A percentile compares a stretch with the other conserved stretches of the same genome.
These are phyloP conservation scores for Pholiota molesta DNA, from an alignment of 768 basidiomycete species.

Conservation along the genomic window DNA sequence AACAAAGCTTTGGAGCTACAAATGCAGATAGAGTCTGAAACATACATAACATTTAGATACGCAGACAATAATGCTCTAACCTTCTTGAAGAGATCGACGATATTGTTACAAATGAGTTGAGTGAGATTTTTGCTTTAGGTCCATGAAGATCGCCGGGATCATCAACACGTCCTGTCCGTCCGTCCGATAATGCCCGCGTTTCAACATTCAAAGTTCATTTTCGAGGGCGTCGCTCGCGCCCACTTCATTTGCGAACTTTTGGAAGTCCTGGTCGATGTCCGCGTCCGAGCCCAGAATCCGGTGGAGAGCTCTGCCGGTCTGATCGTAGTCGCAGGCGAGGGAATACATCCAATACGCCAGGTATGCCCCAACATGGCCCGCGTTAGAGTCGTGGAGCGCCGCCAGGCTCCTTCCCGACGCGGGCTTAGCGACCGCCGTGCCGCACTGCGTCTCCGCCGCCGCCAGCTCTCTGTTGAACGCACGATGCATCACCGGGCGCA, in stretches of 20 bases:
- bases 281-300: constrained; percentile 32
- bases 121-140: not conserved
- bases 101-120: not conserved
- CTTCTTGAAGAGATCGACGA: not conserved
- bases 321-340: constrained; percentile 44
- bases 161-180: not conserved
- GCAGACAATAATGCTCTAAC: constrained; percentile 1
- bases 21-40: not conserved
- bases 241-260: constrained; percentile 30
- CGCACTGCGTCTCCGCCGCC: constrained; percentile 29
- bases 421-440: constrained; percentile 23
- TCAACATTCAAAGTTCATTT: not conserved
- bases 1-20: not conserved
- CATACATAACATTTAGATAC: constrained; percentile 7
- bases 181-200: not conserved
- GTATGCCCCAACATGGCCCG: constrained; percentile 43
- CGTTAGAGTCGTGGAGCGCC: constrained; percentile 42
- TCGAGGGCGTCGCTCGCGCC: constrained; percentile 15
- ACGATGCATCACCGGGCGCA: constrained; percentile 32
- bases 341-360: constrained; percentile 48
- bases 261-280: constrained; percentile 33
- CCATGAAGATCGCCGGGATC: constrained; percentile 16
- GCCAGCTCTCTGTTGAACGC: constrained; percentile 35
- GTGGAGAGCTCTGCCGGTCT: constrained; percentile 42
- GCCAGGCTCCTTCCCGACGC: constrained; percentile 41